Base-by-base conservation (phyloP, 1,284 basidiomycete species). In the Hypsizygus ulmarius region DNA sequence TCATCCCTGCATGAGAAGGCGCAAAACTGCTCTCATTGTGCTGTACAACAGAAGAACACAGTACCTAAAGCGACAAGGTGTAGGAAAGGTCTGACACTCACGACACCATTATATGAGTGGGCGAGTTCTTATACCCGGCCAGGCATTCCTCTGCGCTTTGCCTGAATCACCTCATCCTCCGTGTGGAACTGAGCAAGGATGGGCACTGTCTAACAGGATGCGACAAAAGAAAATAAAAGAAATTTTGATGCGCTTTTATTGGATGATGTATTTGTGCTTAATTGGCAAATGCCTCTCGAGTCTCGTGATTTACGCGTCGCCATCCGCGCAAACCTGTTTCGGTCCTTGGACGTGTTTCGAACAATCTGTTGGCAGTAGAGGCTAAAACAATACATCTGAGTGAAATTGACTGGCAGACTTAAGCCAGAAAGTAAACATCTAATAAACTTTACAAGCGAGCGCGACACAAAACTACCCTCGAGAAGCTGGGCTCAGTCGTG, bases 191-290 rank as follows among this genome's bases (percentile, higher is more conserved):
- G 40, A 47, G 46, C 58, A 64, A 70, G 75, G 75, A 72, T 74
- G 79, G 83, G 84, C 77, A 87, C 84, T 87, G 84, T 87, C 84
- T 87, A 77, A 66, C 63, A 76, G 82, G 82, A 66, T 75, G 84
- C 84, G 80, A 69, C 68, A 46, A 57, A 50, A 52, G 59, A 56
- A 47, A 47, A 40, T 0, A 11, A 28, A 12, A 27, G 15, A 47
- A 32, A 39, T 32, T 43, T 51, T 46, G 44, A 42, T 15, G 36
- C 9, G 33, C n/a, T 28, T 40, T 39, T 47, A 39, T 50, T 12
- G 16, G 33, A 19, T 3, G 16, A 16, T 16, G 2, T 53, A 37
- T 53, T 50, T 54, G 50, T n/a, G 7, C n/a, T 18, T 59, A 36
- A 51, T 54, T 45, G 29, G 27, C 30, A 16, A 37, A 2, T 15